phyloP scores from a whole-genome alignment of 192 early-diverging fungal species.

The Entomortierella chlamydospora region DNA sequence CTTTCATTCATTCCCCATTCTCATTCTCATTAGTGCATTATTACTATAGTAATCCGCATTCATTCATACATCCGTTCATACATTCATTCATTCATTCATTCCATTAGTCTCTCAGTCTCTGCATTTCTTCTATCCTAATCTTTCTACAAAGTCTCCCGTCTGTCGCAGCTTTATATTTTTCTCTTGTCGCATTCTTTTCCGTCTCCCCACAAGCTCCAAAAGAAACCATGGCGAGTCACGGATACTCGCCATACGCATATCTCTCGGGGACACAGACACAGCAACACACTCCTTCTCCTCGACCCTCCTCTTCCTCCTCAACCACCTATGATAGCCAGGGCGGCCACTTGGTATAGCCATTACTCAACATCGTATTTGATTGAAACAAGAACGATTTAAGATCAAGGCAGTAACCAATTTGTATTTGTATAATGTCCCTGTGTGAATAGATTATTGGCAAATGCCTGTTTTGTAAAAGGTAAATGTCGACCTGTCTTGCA shows the following conservation, averaged over 20 bases:
- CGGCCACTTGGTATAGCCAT: constrained; percentile 28
- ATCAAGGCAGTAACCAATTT: neutral
- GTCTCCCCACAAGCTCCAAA: too few relatives aligned
- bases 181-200: neutral
- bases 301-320: constrained; percentile 31
- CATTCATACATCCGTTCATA: too few relatives aligned
- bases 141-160: too few relatives aligned
- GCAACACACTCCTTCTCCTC: constrained; percentile 24
- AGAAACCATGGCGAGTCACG: constrained; percentile 35
- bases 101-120: too few relatives aligned
- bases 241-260: constrained; percentile 45
- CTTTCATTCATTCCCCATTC: too few relatives aligned
- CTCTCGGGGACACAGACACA: constrained; percentile 35
- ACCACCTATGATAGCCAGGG: constrained; percentile 37
- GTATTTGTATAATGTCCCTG: too few relatives aligned
- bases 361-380: neutral
- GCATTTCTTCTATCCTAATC: too few relatives aligned
- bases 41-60: too few relatives aligned
- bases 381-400: neutral
- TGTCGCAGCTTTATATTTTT: too few relatives aligned
- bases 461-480: constrained; percentile 75
- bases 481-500: constrained; percentile 1
- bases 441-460: constrained; percentile 65
- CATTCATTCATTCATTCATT: too few relatives aligned
- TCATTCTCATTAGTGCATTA: too few relatives aligned